Evolutionary conservation across 2,329 filamentous ascomycete genomes (phyloP), one percentile per base, ranked within the genome.

Genomic region (Colletotrichum higginsianum): DNA sequence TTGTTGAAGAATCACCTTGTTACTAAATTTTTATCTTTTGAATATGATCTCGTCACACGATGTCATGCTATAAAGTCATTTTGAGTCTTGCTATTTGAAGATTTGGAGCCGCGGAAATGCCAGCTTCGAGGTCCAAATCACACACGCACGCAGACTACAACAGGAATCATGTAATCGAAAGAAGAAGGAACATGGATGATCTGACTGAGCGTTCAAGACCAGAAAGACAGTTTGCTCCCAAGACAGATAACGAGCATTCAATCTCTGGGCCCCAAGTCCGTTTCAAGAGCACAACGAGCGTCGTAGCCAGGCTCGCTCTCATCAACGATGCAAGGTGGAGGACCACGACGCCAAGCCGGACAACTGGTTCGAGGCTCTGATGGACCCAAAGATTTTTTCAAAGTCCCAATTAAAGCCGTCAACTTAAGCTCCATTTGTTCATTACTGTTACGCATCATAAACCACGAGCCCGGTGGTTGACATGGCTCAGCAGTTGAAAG

Each of bases 371-470:
- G 9, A 49, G 46, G n/a, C 46, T 21, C 47, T 5, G 42, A 44
- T 18, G n/a, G 23, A 49, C 26, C 15, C 42, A 67, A 9, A 56
- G 8, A 13, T 9, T 16, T 6, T 2, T 26, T 15, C 4, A 15
- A 50, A 50, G 23, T 18, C 13, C 26, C 18, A 38, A 60, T 55
- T 2, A 4, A 26, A 55, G 47, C 21, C 26, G 11, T 15, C 35
- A 16, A n/a, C 15, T 21, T 2, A 6, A 2, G 18, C 26, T n/a
- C 23, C 18, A 13, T 46, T 38, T 47, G 23, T 11, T 7, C 15
- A n/a, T 67, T 67, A 3, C 18, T 38, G 46, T 71, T 67, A 67
- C 67, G 49, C 50, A 57, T 8, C 8, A 16, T 12, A 58, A 47
- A 61, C 44, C 21, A 46, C 18, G 16, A 53, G 13, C 23, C 46